Conservation (phyloP, 345 rosid species). For the Ceriops tagal region DNA sequence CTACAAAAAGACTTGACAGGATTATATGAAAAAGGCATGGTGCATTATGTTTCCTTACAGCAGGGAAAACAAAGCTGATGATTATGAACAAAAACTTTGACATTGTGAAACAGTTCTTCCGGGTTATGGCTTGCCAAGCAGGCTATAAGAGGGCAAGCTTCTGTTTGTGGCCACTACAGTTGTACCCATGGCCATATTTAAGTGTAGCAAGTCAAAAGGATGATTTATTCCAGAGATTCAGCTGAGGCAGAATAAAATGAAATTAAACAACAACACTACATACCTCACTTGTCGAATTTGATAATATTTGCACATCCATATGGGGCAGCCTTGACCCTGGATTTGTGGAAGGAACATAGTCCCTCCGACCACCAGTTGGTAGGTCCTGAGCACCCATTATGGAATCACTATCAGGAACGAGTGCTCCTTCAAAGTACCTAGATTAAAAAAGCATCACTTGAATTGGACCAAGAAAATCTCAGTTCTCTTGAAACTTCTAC, state of each 20-base stretch:
- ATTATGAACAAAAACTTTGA: slow-evolving; percentile 2
- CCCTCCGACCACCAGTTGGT: slow-evolving; percentile 75
- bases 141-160: neutral
- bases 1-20: slow-evolving; percentile 23
- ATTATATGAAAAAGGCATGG: neutral
- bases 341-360: slow-evolving; percentile 68
- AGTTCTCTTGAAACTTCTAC: neutral
- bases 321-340: slow-evolving; percentile 94
- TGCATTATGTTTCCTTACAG: neutral
- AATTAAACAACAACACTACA: neutral
- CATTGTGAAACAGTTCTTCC: neutral
- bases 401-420: slow-evolving; percentile 48
- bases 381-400: slow-evolving; percentile 23
- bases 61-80: no score
- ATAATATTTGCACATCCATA: slow-evolving; percentile 51
- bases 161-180: neutral
- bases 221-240: no score
- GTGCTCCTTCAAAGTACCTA: slow-evolving; percentile 83
- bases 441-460: slow-evolving; percentile 6
- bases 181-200: neutral
- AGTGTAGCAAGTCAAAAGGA: neutral
- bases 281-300: slow-evolving; percentile 46
- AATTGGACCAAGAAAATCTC: neutral
- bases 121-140: neutral
- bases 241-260: neutral